A percentile compares a stretch with the other conserved stretches of the same genome.
These are phyloP conservation scores for Delitschia confertaspora DNA, from an alignment of 495 filamentous ascomycete species.

Conservation along the genomic window DNA sequence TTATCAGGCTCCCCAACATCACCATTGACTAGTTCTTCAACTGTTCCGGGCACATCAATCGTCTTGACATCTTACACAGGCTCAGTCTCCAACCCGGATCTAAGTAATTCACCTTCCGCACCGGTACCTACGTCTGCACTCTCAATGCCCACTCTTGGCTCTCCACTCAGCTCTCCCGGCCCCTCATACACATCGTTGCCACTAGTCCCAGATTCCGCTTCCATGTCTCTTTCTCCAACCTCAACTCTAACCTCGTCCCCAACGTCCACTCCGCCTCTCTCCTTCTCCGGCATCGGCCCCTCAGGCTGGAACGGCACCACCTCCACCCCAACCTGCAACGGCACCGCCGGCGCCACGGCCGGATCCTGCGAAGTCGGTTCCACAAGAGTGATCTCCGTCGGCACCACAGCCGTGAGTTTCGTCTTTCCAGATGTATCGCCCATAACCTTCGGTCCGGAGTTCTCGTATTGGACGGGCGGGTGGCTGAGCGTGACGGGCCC, in stretches of 20 bases:
- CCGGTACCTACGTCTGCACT: no score
- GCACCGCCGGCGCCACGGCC: neutral
- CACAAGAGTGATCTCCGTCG: constrained; percentile 13
- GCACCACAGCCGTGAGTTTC: constrained; percentile 10
- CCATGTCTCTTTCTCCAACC: neutral
- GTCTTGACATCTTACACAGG: no score
- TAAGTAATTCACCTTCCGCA: no score
- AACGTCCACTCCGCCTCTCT: neutral
- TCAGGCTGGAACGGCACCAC: constrained; percentile 5
- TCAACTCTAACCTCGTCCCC: neutral
- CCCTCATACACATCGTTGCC: no score
- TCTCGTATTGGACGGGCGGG: constrained; percentile 21
- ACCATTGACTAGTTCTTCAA: no score
- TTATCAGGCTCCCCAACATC: no score
- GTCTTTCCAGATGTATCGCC: constrained; percentile 11
- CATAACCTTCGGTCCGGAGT: constrained; percentile 4
- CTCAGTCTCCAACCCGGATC: no score
- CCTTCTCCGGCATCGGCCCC: neutral
- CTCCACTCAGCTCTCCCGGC: no score
- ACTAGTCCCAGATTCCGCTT: no score
- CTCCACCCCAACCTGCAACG: neutral
- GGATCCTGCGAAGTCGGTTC: neutral
- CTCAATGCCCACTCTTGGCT: no score
- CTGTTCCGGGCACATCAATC: no score
- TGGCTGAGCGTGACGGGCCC: constrained; percentile 10